Conservation (phyloP, 1,284 basidiomycete species). For the Xerocomus cyaneibrunnescens region DNA sequence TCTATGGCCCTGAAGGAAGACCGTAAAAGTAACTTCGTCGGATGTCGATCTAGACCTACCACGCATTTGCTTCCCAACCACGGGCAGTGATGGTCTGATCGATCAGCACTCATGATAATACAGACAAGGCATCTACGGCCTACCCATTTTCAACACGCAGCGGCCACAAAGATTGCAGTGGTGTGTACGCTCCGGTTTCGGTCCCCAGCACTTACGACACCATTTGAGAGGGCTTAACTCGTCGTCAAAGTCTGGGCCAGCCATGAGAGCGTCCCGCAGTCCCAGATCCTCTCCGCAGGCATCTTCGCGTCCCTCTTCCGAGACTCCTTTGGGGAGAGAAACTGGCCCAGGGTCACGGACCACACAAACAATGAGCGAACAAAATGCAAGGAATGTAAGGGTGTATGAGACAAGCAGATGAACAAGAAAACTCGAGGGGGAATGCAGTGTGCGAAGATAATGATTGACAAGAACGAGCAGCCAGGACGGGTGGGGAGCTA, state of each 20-base stretch:
- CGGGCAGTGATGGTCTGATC: slow-evolving; percentile 83
- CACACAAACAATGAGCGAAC: slow-evolving; percentile 69
- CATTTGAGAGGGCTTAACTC: slow-evolving; percentile 58
- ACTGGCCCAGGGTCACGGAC: slow-evolving; percentile 72
- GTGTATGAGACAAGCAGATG: slow-evolving; percentile 60
- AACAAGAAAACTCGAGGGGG: slow-evolving; percentile 45
- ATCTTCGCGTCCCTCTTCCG: slow-evolving; percentile 29
- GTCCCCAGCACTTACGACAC: slow-evolving; percentile 75
- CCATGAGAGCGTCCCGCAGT: slow-evolving; percentile 60
- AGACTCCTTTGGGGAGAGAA: slow-evolving; percentile 34
- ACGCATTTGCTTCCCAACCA: slow-evolving; percentile 83
- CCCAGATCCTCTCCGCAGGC: slow-evolving; percentile 49
- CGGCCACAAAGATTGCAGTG: slow-evolving; percentile 77
- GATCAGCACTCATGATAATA: slow-evolving; percentile 14
- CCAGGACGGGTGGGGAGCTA: slow-evolving; percentile 72
- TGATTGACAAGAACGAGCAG: slow-evolving; percentile 65
- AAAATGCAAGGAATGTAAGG: slow-evolving; percentile 64
- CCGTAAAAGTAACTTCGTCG: not conserved
- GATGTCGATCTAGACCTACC: slow-evolving; percentile 43
- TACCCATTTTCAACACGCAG: slow-evolving; percentile 86
- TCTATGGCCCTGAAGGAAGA: slow-evolving; percentile 62
- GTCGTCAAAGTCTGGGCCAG: slow-evolving; percentile 45
- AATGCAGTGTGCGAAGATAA: slow-evolving; percentile 54
- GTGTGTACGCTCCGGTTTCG: slow-evolving; percentile 82
- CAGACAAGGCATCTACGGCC: slow-evolving; percentile 22